Conservation (phyloP, 495 filamentous ascomycete genomes). For the Podospora conica region DNA sequence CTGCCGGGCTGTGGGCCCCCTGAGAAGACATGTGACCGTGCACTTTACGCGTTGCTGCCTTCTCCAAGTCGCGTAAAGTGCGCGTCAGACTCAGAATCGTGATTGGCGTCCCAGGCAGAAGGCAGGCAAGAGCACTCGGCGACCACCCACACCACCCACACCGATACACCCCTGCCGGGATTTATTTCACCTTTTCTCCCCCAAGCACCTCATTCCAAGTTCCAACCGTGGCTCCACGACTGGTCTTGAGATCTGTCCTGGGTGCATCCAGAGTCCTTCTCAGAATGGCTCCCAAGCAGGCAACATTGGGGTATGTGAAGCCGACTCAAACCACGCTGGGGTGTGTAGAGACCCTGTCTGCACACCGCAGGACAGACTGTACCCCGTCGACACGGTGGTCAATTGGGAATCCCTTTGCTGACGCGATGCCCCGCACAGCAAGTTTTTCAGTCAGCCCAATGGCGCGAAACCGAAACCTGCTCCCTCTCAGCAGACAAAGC, state of each 20-base stretch:
- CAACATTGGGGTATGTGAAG: slow-evolving; percentile 89
- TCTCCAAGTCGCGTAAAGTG: slow-evolving; percentile 8
- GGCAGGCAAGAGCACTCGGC: not conserved
- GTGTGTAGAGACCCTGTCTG: slow-evolving; percentile 49
- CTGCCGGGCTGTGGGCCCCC: not conserved
- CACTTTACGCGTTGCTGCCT: slow-evolving; percentile 20
- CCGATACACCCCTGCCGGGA: not conserved
- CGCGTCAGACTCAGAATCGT: slow-evolving; percentile 5
- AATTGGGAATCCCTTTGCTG: not conserved
- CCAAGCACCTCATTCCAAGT: not conserved
- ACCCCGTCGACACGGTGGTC: not conserved
- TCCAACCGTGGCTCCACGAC: slow-evolving; percentile 12
- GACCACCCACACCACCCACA: not conserved
- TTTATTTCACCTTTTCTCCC: not conserved
- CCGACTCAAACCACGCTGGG: slow-evolving; percentile 72
- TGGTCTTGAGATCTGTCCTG: not conserved
- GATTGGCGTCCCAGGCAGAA: slow-evolving; percentile 11
- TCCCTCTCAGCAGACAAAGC: slow-evolving; percentile 65
- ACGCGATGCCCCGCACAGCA: slow-evolving; percentile 42
- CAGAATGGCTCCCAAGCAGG: slow-evolving; percentile 64
- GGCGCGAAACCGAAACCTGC: slow-evolving; percentile 46
- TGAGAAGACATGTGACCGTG: slow-evolving; percentile 16
- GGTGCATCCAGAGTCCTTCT: not conserved
- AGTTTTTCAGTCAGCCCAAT: slow-evolving; percentile 60
- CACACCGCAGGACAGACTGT: not conserved